Conservation (phyloP, 805 yeast species). For the Isabelozyma gotoi region DNA sequence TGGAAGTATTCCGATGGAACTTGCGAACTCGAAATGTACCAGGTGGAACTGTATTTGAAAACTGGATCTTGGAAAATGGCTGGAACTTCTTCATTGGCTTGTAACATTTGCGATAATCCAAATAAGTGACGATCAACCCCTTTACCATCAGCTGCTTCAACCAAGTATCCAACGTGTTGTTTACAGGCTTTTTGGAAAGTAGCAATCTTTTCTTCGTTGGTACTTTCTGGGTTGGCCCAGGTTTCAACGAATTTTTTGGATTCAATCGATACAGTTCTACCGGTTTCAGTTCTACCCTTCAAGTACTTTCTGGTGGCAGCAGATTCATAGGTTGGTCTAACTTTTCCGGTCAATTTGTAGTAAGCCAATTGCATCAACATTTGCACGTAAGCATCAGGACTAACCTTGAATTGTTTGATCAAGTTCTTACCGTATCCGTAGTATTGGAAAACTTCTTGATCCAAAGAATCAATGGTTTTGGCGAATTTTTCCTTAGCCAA, state of each 20-base stretch:
- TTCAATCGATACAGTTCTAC: constrained; percentile 78
- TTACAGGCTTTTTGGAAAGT: constrained; percentile 71
- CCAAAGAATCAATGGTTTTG: constrained; percentile 60
- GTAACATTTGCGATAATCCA: constrained; percentile 76
- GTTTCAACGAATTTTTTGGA: constrained; percentile 68
- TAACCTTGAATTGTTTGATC: constrained; percentile 78
- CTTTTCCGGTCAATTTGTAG: constrained; percentile 74
- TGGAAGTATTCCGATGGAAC: constrained; percentile 76
- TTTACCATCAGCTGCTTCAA: constrained; percentile 76
- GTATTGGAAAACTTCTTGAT: constrained; percentile 76
- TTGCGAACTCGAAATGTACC: constrained; percentile 91
- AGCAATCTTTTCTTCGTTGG: constrained; percentile 56
- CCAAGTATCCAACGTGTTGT: constrained; percentile 72
- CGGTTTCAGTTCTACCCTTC: constrained; percentile 93
- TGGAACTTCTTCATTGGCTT: constrained; percentile 59
- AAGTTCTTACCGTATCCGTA: constrained; percentile 82
- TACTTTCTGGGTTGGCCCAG: constrained; percentile 58
- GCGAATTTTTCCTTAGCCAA: constrained; percentile 58
- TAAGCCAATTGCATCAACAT: constrained; percentile 89
- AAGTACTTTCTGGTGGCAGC: constrained; percentile 90
- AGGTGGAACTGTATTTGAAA: constrained; percentile 70
- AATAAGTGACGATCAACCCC: constrained; percentile 94
- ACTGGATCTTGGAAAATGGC: constrained; percentile 74
- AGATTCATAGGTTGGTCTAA: constrained; percentile 91
- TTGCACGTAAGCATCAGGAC: constrained; percentile 94